These are phyloP conservation scores for Akanthomyces lecanii DNA, from an alignment of 2,329 filamentous ascomycete species.

Conservation along the genomic window DNA sequence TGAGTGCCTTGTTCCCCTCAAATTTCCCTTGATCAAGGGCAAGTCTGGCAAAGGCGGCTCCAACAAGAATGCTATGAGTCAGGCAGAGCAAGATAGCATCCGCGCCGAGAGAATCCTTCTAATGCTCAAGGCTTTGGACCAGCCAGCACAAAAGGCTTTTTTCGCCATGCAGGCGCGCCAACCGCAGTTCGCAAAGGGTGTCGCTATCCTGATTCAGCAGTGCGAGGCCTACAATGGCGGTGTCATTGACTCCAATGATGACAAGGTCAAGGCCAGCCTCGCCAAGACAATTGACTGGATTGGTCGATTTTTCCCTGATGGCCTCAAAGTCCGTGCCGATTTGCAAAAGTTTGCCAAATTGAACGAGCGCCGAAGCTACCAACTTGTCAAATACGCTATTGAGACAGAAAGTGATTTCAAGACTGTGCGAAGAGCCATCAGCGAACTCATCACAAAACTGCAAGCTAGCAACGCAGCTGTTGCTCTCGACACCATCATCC, in stretches of 20 bases:
- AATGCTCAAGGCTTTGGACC: conserved; percentile 72
- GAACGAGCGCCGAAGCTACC: conserved; percentile 85
- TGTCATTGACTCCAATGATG: conserved; percentile 68
- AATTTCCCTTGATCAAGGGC: conserved; percentile 65
- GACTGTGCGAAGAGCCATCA: conserved; percentile 83
- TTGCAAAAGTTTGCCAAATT: conserved; percentile 86
- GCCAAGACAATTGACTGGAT: conserved; percentile 70
- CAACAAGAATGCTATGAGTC: conserved; percentile 38
- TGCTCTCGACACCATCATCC: conserved; percentile 73
- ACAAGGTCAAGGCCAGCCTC: conserved; percentile 65
- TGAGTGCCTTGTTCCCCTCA: conserved; percentile 84
- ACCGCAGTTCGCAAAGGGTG: conserved; percentile 65
- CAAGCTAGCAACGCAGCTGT: conserved; percentile 61
- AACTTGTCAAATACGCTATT: conserved; percentile 82
- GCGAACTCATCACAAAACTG: conserved; percentile 80
- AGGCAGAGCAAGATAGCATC: conserved; percentile 68
- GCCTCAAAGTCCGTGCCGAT: conserved; percentile 66
- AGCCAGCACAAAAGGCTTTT: conserved; percentile 78
- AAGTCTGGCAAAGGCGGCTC: conserved; percentile 59
- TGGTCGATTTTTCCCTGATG: conserved; percentile 71
- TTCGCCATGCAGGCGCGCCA: conserved; percentile 81
- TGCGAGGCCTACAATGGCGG: conserved; percentile 90
- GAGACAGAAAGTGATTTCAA: conserved; percentile 85
- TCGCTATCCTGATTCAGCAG: conserved; percentile 73
- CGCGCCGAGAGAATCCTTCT: conserved; percentile 81